Evolutionary conservation across 1,284 basidiomycete species (phyloP).

Genomic region (Hemileia vastatrix): DNA sequence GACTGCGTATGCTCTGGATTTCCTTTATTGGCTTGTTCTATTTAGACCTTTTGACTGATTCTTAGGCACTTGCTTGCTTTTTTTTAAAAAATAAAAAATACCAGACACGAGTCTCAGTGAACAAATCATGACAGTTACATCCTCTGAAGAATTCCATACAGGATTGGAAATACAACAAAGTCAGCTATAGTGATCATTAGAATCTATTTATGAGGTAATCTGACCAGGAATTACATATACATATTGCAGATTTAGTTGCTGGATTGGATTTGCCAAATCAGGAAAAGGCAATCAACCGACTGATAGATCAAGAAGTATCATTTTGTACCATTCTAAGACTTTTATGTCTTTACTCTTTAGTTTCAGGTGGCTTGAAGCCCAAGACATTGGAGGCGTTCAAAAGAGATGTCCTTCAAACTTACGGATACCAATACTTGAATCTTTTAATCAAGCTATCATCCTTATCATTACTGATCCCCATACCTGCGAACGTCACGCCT

Average conservation of each 20-base stretch:
- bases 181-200: conserved; percentile 45
- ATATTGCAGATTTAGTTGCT: conserved; percentile 65
- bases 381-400: conserved; percentile 81
- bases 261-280: conserved; percentile 72
- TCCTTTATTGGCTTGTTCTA: conserved; percentile 7
- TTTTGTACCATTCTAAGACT: conserved; percentile 67
- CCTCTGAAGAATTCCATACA: conserved; percentile 80
- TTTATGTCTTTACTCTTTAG: conserved; percentile 74
- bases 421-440: conserved; percentile 82
- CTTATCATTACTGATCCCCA: conserved; percentile 61
- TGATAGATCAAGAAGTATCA: conserved; percentile 73
- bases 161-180: conserved; percentile 94
- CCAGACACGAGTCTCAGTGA: conserved; percentile 91
- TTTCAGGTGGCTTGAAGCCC: conserved; percentile 71
- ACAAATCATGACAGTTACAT: conserved; percentile 69
- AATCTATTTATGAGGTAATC: background rate
- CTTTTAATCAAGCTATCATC: conserved; percentile 57
- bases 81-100: background rate
- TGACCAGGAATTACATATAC: background rate
- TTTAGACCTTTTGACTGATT: conserved; percentile 10
- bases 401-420: conserved; percentile 83
- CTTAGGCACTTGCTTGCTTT: background rate
- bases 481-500: conserved; percentile 46
- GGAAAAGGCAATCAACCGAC: conserved; percentile 68
- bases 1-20: conserved; percentile 58